Evolutionary conservation across 768 basidiomycete species (phyloP).

Genomic region (Leucocoprinus birnbaumii): DNA sequence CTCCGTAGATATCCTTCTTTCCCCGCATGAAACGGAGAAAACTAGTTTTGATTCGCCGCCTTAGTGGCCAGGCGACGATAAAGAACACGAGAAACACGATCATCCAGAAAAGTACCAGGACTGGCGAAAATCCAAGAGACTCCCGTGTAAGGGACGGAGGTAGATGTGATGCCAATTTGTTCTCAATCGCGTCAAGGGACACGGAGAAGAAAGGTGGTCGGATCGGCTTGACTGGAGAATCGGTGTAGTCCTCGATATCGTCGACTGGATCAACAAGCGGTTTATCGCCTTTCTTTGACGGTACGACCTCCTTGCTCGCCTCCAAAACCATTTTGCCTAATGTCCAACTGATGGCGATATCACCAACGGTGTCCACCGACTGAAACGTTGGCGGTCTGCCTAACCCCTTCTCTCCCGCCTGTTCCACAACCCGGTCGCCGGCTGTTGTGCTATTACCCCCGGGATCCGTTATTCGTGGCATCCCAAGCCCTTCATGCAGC

Average conservation of each 20-base stretch:
- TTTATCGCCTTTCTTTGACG: conserved; percentile 35
- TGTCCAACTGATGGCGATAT: conserved; percentile 96
- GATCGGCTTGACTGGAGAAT: conserved; percentile 60
- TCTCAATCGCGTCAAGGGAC: conserved; percentile 53
- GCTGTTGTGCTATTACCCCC: conserved; percentile 74
- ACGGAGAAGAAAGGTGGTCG: conserved; percentile 55
- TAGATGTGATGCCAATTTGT: conserved; percentile 62
- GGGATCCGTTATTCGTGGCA: conserved; percentile 87
- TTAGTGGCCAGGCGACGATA: conserved; percentile 51
- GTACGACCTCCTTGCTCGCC: conserved; percentile 82
- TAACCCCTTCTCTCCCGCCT: conserved; percentile 82
- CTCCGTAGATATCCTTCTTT: conserved; percentile 33
- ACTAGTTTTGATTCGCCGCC: conserved; percentile 47
- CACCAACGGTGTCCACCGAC: conserved; percentile 86
- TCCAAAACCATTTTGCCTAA: conserved; percentile 99
- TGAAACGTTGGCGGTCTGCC: conserved; percentile 80
- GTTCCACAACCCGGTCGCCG: conserved; percentile 66
- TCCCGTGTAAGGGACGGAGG: conserved; percentile 58
- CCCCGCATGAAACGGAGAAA: conserved; percentile 42
- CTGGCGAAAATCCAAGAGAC: conserved; percentile 71
- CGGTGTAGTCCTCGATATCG: conserved; percentile 48
- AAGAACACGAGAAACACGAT: conserved; percentile 39
- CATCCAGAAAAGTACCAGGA: conserved; percentile 57
- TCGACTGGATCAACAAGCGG: conserved; percentile 77
- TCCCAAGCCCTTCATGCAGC: conserved; percentile 91